Base-by-base conservation (phyloP, 2,329 filamentous ascomycete species). In the Aspergillus sp. region DNA sequence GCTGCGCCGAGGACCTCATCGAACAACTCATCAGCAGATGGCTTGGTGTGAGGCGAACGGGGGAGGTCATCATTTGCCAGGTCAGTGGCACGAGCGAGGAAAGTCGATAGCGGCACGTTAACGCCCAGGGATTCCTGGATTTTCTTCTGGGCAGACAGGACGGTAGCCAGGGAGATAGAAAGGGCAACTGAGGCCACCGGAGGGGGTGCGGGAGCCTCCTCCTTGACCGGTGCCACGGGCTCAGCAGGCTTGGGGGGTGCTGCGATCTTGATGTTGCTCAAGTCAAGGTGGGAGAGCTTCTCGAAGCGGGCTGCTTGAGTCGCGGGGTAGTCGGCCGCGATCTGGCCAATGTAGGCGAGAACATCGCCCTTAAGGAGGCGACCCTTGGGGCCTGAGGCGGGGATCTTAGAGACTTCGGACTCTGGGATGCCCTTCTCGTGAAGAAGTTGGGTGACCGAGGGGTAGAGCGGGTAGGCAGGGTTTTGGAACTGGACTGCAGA, bases 301-400 rank as follows among this genome's bases (percentile, higher is more conserved):
- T 81, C 75, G 61, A 95, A 84, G 41, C 81, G 82, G 45, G 78
- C 73, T 43, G 87, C 86, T 55, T 90, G 78, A 48, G 82, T 75
- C 19, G 80, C 77, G 2, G 91, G 86, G 54, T 88, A 86, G 46
- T 82, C 76, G 50, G 82, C 73, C 47, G 84, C 75, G 59, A 96
- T 88, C 55, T 77, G 75, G 50, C 93, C 93, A 11, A 97, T 69
- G 67, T 91, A 93, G 38, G 90, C 90, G 42, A 98, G 81, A 6
- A 98, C 85, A 63, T 98, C 93, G 44, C 93, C 93, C 77, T 98
- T 98, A 49, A 98, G 78, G 43, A 98, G 75, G 48, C 93, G 84
- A 45, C 90, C 90, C 58, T 84, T 83, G 28, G 93, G 93, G 26
- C 93, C 93, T 13, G 88, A 91, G 5, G 90, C 86, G 42, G 83